These are phyloP conservation scores for Pleomassaria siparia DNA, from an alignment of 2,329 filamentous ascomycete genomes.

Conservation along the genomic window DNA sequence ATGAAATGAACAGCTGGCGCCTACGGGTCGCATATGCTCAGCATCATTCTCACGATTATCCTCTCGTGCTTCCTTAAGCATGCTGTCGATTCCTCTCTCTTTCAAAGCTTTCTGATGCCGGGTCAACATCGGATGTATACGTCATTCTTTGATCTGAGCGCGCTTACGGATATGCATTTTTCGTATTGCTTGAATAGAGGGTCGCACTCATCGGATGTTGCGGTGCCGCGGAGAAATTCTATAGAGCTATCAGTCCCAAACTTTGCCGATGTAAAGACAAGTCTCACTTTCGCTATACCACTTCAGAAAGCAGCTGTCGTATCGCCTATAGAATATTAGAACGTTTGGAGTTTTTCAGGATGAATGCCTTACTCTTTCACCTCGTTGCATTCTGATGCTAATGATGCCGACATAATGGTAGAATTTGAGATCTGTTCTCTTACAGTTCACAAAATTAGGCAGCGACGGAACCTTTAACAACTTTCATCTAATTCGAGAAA, in stretches of 20 bases:
- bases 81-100: slow-evolving; percentile 85
- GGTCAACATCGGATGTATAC: slow-evolving; percentile 7
- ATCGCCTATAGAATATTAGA: slow-evolving; percentile 62
- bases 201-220: slow-evolving; percentile 83
- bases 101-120: slow-evolving; percentile 73
- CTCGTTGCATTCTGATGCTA: slow-evolving; percentile 93
- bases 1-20: not conserved
- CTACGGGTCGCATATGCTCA: slow-evolving; percentile 57
- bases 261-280: slow-evolving; percentile 13
- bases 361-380: slow-evolving; percentile 76
- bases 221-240: slow-evolving; percentile 86
- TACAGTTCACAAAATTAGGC: not conserved
- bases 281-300: slow-evolving; percentile 99
- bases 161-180: slow-evolving; percentile 74
- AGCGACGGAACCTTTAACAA: not conserved
- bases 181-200: slow-evolving; percentile 86
- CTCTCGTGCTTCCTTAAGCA: slow-evolving; percentile 87
- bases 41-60: slow-evolving; percentile 86
- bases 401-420: slow-evolving; percentile 79
- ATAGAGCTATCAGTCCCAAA: not conserved
- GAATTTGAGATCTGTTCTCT: not conserved
- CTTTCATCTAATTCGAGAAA: no score
- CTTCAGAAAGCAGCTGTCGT: slow-evolving; percentile 96
- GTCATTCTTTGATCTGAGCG: not conserved
- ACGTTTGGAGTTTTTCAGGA: not conserved